phyloP scores from a whole-genome alignment of 257 asterid genomes.

The Cordia subcordata region DNA sequence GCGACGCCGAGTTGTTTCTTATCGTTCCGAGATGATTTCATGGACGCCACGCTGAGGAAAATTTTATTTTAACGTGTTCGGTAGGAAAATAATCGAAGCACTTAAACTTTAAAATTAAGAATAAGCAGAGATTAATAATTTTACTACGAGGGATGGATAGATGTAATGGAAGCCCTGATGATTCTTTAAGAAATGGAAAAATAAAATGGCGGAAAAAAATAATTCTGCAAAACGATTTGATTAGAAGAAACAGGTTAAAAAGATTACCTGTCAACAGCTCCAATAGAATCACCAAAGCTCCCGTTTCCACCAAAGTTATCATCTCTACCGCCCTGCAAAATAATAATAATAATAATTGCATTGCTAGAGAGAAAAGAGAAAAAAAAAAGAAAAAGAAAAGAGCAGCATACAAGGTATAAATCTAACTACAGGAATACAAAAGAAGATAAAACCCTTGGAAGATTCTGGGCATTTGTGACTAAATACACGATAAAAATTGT shows the following conservation, averaged over 20 bases:
- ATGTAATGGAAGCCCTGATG: conserved; percentile 49
- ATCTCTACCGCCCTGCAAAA: conserved; percentile 36
- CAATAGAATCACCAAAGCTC: conserved; percentile 22
- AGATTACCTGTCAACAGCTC: conserved; percentile 40
- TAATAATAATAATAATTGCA: too few relatives aligned
- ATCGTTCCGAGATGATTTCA: conserved; percentile 6
- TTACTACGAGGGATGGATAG: conserved; percentile 8
- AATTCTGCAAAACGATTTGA: conserved; percentile 1
- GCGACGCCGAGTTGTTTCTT: neutral
- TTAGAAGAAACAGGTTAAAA: conserved; percentile 10
- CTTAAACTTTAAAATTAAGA: conserved; percentile 1
- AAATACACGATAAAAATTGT: conserved; percentile 18
- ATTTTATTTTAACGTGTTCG: neutral
- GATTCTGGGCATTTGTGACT: conserved; percentile 9
- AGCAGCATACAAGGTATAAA: conserved; percentile 4
- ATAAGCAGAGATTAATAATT: conserved; percentile 12
- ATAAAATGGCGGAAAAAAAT: neutral
- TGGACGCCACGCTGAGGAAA: conserved; percentile 15
- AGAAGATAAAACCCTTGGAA: conserved; percentile 12
- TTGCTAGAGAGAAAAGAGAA: too few relatives aligned
- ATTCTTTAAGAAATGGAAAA: neutral
- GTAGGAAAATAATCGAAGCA: neutral
- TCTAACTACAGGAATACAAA: conserved; percentile 15
- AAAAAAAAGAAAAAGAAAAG: conserved; percentile 11
- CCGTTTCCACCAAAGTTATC: conserved; percentile 23